A percentile compares a stretch with the other conserved stretches of the same genome.
Evolutionary conservation across 2,329 filamentous ascomycete species (phyloP).

Genomic region (Fonsecaea erecta): DNA sequence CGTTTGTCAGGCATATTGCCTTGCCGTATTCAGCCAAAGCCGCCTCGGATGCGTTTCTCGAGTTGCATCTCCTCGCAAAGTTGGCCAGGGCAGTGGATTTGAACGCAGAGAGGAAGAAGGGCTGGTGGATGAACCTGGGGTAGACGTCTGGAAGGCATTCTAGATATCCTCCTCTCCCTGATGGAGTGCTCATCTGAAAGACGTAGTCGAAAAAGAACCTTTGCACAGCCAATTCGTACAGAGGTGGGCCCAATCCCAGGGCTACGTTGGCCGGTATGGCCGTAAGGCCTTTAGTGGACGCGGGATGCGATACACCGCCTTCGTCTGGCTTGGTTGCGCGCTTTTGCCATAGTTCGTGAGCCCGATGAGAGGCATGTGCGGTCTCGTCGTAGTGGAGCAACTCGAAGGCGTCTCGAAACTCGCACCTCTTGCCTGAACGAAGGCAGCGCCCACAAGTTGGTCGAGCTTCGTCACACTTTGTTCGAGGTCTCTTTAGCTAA

Average conservation of each 20-base stretch:
- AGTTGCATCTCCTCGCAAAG: slow-evolving; percentile 1
- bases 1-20: neutral
- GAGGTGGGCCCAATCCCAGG: neutral
- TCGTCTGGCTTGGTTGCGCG: neutral
- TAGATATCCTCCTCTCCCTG: neutral
- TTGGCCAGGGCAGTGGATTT: slow-evolving; percentile 1
- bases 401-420: neutral
- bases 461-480: neutral
- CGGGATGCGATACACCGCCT: neutral
- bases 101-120: neutral
- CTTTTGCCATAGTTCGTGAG: neutral
- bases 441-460: neutral
- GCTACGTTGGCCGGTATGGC: neutral
- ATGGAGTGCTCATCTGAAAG: neutral
- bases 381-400: neutral
- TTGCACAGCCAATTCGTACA: neutral
- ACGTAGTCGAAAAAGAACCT: slow-evolving; percentile 4
- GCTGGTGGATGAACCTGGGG: neutral
- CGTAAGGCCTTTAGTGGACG: neutral
- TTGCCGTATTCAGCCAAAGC: neutral
- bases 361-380: neutral
- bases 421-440: neutral
- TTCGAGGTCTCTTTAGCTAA: neutral
- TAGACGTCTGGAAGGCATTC: neutral
- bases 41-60: neutral